A percentile compares a stretch with the other conserved stretches of the same genome.
phyloP scores from a whole-genome alignment of 176 grass and related monocot genomes.

The Carex littledalei region DNA sequence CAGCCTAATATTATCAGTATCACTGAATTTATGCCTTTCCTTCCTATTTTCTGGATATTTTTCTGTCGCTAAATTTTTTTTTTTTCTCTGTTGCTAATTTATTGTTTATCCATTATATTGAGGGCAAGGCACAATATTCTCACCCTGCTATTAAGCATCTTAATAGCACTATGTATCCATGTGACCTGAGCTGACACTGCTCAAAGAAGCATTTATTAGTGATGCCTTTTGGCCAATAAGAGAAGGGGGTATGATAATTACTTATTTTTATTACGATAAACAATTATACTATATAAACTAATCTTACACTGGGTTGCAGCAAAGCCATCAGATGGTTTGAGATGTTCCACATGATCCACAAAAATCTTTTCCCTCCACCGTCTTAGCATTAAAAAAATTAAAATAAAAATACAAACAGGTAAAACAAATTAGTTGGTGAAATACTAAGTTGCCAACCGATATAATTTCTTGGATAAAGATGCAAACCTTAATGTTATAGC shows the following conservation, averaged over 20 bases:
- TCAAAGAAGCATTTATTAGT: conserved; percentile 36
- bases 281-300: conserved; percentile 23
- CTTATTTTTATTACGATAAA: conserved; percentile 2
- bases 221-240: conserved; percentile 2
- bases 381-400: conserved; percentile 47
- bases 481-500: conserved; percentile 90
- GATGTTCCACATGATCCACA: conserved; percentile 97
- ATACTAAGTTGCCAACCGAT: conserved; percentile 16
- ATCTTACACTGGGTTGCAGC: conserved; percentile 92
- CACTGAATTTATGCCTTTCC: too few species aligned
- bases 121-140: conserved; percentile 22
- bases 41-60: too few species aligned
- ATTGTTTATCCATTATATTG: too few species aligned
- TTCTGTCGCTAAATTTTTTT: not conserved
- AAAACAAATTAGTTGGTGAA: not conserved
- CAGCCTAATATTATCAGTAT: too few species aligned
- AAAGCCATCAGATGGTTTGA: conserved; percentile 94
- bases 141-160: conserved; percentile 94
- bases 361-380: conserved; percentile 88
- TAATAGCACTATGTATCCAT: conserved; percentile 97
- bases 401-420: conserved; percentile 11
- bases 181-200: conserved; percentile 98
- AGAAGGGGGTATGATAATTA: not conserved
- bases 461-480: conserved; percentile 22
- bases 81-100: too few species aligned